A percentile compares a stretch with the other conserved stretches of the same genome.
Evolutionary conservation across 306 rosid species (phyloP).

Genomic region (Cajanus cajan): DNA sequence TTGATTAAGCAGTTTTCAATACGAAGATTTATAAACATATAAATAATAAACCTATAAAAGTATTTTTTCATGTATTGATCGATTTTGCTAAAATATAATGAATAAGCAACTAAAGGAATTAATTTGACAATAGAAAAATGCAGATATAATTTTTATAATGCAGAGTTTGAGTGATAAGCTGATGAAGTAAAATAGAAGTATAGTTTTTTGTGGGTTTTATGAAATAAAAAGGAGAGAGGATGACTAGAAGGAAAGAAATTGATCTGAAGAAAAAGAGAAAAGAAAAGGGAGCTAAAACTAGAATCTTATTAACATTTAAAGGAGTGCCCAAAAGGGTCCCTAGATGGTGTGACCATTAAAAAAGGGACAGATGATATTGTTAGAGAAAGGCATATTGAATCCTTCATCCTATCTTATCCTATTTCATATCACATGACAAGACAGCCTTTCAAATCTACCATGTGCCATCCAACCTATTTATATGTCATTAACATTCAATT

Average conservation of each 20-base stretch:
- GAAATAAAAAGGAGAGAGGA: not conserved
- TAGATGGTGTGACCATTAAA: slow-evolving; percentile 47
- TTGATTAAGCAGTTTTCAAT: not conserved
- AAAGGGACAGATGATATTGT: slow-evolving; percentile 32
- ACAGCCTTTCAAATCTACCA: slow-evolving; percentile 30
- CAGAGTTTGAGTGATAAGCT: not conserved
- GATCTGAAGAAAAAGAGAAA: not conserved
- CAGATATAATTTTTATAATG: not conserved
- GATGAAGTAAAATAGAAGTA: not conserved
- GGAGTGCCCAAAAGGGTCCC: slow-evolving; percentile 31
- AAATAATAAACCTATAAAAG: not conserved
- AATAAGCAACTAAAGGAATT: not conserved
- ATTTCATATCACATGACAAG: slow-evolving; percentile 32
- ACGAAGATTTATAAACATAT: not conserved
- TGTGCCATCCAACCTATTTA: slow-evolving; percentile 3
- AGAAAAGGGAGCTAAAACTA: slow-evolving; percentile 31
- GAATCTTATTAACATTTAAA: slow-evolving; percentile 32
- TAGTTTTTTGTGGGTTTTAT: not conserved
- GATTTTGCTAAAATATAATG: not conserved
- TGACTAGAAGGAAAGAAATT: not conserved
- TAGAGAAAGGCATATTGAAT: slow-evolving; percentile 11
- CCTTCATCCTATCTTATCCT: slow-evolving; percentile 63
- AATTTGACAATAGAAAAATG: not conserved
- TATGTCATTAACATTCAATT: not conserved
- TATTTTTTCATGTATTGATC: not conserved